Percentiles rank a stretch among this genome's conserved stretches.
Conservation (phyloP, 495 filamentous ascomycete species). For the Aspergillus carlsbadensis region DNA sequence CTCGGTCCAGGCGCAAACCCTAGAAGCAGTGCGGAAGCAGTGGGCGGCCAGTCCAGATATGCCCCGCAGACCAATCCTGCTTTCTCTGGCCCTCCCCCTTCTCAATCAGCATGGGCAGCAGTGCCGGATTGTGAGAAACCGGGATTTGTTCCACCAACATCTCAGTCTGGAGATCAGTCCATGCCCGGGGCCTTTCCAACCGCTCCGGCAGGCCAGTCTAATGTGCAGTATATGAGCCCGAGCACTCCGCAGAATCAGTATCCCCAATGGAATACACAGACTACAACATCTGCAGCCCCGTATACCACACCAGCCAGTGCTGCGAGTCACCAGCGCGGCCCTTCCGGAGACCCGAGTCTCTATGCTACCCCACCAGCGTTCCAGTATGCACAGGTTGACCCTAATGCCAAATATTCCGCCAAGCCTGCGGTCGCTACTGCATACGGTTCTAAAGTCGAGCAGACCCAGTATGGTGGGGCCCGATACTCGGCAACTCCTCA, state of each 20-base stretch:
- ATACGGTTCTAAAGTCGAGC: constrained; percentile 19
- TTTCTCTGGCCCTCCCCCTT: constrained; percentile 18
- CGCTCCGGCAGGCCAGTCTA: constrained; percentile 19
- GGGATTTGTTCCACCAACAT: constrained; percentile 40
- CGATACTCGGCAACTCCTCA: constrained; percentile 19
- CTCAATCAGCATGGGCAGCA: constrained; percentile 34
- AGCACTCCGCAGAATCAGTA: constrained; percentile 22
- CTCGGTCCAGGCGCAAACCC: constrained; percentile 4
- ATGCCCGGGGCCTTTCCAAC: constrained; percentile 45
- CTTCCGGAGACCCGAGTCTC: constrained; percentile 26
- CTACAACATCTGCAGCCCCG: constrained; percentile 9
- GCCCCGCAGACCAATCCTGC: constrained; percentile 28
- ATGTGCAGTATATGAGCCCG: constrained; percentile 27
- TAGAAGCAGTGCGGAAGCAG: constrained; percentile 13
- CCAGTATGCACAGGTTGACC: constrained; percentile 46
- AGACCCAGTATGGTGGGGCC: constrained; percentile 19
- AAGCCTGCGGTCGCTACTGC: constrained; percentile 23
- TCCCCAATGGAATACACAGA: constrained; percentile 22
- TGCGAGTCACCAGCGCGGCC: constrained; percentile 25
- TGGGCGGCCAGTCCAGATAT: constrained; percentile 46
- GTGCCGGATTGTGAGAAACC: constrained; percentile 43
- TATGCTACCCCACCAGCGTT: constrained; percentile 38
- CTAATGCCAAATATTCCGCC: constrained; percentile 39
- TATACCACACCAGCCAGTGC: constrained; percentile 12
- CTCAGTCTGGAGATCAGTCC: constrained; percentile 25